Conservation (phyloP, 805 yeast genomes). For the Starmerella ratchasimensis region DNA sequence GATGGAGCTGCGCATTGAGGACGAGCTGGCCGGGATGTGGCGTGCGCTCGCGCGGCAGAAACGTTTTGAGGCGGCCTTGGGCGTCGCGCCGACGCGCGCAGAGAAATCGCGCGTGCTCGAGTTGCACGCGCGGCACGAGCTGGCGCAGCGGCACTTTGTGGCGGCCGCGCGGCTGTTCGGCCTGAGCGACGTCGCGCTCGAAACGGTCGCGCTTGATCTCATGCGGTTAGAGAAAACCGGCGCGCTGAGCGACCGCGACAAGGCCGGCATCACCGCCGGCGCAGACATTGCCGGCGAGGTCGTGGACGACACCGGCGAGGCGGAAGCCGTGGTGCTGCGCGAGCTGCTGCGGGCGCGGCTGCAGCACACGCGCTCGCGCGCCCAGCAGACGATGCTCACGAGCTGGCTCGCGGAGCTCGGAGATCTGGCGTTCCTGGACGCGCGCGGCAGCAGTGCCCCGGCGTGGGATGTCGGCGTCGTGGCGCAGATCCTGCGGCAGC, state of each 20-base stretch:
- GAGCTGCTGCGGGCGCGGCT: slow-evolving; percentile 16
- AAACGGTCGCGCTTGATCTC: slow-evolving; percentile 47
- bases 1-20: slow-evolving; percentile 50
- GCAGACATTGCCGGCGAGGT: too few species aligned
- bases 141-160: slow-evolving; percentile 24
- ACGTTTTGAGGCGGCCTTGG: slow-evolving; percentile 54
- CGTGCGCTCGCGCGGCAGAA: slow-evolving; percentile 38
- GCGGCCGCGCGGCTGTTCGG: slow-evolving; percentile 46
- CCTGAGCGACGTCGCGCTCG: slow-evolving; percentile 50
- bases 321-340: slow-evolving; percentile 28
- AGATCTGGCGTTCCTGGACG: slow-evolving; percentile 35
- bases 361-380: slow-evolving; percentile 20
- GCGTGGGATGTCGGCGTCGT: slow-evolving; percentile 52
- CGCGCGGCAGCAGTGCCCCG: slow-evolving; percentile 34
- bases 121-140: slow-evolving; percentile 40
- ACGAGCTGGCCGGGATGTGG: slow-evolving; percentile 71
- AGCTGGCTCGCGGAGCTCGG: slow-evolving; percentile 54
- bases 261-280: too few species aligned
- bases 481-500: slow-evolving; percentile 55
- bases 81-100: slow-evolving; percentile 25
- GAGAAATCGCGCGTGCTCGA: slow-evolving; percentile 37
- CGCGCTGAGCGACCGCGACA: too few species aligned
- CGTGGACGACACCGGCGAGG: slow-evolving; percentile 17
- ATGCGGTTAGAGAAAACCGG: slow-evolving; percentile 27
- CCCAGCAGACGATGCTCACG: slow-evolving; percentile 41